These are phyloP conservation scores for Aotearoamyces nothofagi DNA, from an alignment of 2,329 filamentous ascomycete species.

Conservation along the genomic window DNA sequence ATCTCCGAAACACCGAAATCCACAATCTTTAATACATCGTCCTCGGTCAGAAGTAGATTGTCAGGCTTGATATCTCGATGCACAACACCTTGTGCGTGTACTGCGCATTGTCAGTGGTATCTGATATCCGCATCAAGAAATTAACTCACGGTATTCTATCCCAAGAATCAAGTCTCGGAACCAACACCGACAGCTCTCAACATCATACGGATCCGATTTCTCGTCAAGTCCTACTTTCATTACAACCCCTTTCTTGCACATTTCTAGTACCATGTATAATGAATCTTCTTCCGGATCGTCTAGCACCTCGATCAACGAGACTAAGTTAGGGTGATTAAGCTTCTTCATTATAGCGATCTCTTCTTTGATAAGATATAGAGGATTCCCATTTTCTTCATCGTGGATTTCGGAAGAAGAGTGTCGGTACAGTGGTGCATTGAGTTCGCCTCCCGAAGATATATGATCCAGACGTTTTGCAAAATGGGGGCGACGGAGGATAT, in stretches of 20 bases:
- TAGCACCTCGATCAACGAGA: slow-evolving; percentile 81
- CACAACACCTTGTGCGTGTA: slow-evolving; percentile 87
- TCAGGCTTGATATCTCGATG: slow-evolving; percentile 98
- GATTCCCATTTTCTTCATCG: slow-evolving; percentile 47
- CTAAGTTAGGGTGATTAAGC: slow-evolving; percentile 86
- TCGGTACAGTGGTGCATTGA: slow-evolving; percentile 28
- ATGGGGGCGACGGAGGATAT: slow-evolving; percentile 57
- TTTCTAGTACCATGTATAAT: slow-evolving; percentile 95
- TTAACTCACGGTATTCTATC: slow-evolving; percentile 69
- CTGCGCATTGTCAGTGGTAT: slow-evolving; percentile 24
- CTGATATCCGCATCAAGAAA: neutral
- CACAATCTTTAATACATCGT: slow-evolving; percentile 90
- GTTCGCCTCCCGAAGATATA: slow-evolving; percentile 26
- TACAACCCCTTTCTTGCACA: slow-evolving; percentile 95
- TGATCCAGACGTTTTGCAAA: slow-evolving; percentile 32
- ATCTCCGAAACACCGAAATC: slow-evolving; percentile 99
- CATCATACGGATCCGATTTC: slow-evolving; percentile 63
- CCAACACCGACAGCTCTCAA: slow-evolving; percentile 75
- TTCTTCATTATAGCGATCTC: slow-evolving; percentile 99
- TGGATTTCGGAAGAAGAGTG: slow-evolving; percentile 35
- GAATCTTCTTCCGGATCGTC: slow-evolving; percentile 94
- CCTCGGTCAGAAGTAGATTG: slow-evolving; percentile 78
- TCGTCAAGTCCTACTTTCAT: slow-evolving; percentile 93
- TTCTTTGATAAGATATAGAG: slow-evolving; percentile 78
- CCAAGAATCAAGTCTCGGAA: slow-evolving; percentile 90